A percentile compares a stretch with the other conserved stretches of the same genome.
These are phyloP conservation scores for Babesia gibsoni DNA, from an alignment of 169 alveolate species.

Conservation along the genomic window DNA sequence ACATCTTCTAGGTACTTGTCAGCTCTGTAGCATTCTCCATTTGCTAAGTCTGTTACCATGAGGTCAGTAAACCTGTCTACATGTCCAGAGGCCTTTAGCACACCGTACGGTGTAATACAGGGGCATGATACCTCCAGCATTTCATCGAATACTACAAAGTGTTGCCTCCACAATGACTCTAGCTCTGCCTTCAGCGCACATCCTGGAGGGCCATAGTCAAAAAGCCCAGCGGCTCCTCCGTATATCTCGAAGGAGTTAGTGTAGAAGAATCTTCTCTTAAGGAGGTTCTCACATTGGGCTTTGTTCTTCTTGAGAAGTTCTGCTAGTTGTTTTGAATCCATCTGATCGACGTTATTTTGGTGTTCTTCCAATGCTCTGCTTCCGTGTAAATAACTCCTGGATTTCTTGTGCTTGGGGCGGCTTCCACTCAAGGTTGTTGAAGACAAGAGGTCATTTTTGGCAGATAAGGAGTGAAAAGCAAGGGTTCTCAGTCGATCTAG, in stretches of 20 bases:
- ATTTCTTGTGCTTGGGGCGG: neutral
- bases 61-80: constrained; percentile 97
- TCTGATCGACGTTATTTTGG: neutral
- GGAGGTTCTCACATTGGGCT: constrained; percentile 82
- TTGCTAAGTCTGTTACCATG: constrained; percentile 90
- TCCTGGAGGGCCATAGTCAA: constrained; percentile 97
- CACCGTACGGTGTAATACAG: constrained; percentile 90
- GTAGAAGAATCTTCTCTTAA: constrained; percentile 89
- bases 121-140: constrained; percentile 91
- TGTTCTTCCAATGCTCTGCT: neutral
- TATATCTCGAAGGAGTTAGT: constrained; percentile 92
- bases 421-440: too few relatives aligned
- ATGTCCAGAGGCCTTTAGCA: constrained; percentile 94
- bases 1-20: constrained; percentile 78
- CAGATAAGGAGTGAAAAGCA: too few relatives aligned
- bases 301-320: constrained; percentile 48
- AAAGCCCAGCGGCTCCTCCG: constrained; percentile 96
- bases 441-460: too few relatives aligned
- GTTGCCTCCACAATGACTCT: constrained; percentile 94
- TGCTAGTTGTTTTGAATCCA: constrained; percentile 47
- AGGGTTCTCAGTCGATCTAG: too few relatives aligned
- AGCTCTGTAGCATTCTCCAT: constrained; percentile 86
- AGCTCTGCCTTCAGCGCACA: constrained; percentile 92
- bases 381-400: neutral
- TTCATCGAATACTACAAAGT: constrained; percentile 93